Evolutionary conservation across 2,329 filamentous ascomycete genomes (phyloP), one percentile per base, ranked within the genome.

Genomic region (Hortaea werneckii): DNA sequence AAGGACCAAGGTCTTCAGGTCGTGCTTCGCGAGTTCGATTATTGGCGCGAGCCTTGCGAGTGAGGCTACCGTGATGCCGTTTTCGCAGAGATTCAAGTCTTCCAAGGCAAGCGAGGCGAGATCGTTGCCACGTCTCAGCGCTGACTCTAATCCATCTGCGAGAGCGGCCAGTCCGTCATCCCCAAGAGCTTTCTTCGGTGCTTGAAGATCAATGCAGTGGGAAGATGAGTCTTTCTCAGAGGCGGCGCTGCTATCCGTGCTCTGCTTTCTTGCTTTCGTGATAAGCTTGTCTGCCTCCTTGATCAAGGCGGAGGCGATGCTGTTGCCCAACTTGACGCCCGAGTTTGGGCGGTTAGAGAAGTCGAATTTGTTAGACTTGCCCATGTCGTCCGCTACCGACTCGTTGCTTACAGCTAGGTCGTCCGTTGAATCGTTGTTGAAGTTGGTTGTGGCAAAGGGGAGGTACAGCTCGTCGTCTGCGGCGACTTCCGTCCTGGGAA

Each of bases 1-100:
- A 6, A 76, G 54, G 49, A 74, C 68, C 13, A 76, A 57, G 27
- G 70, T 68, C 48, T 65, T 65, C 11, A 76, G 55, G 35, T 72
- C 68, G n/a, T 62, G 61, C n/a, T 54, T 48, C 6, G 67, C 65
- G n/a, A 68, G 55, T 9, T 57, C 51, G 40, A 76, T 62, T 30
- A 73, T 59, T 13, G 60, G 55, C 2, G 66, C 65, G 3, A 76
- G 61, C 38, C 61, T 61, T 6, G 55, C 56, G 12, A 76, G 62
- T 4, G 68, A 65, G 6, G 51, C 47, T 5, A 65, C 60, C 0
- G 69, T 74, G 29, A 76, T 61, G 7, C 52, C 48, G 51, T 75
- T 76, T 28, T 62, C 63, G 35, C 62, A 62, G 4, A 76, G 56
- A 48, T 70, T 67, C 20, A 76, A 56, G 47, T 72, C 71, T 32